Evolutionary conservation across 768 basidiomycete genomes (phyloP).

Genomic region (Tulasnella calospora): DNA sequence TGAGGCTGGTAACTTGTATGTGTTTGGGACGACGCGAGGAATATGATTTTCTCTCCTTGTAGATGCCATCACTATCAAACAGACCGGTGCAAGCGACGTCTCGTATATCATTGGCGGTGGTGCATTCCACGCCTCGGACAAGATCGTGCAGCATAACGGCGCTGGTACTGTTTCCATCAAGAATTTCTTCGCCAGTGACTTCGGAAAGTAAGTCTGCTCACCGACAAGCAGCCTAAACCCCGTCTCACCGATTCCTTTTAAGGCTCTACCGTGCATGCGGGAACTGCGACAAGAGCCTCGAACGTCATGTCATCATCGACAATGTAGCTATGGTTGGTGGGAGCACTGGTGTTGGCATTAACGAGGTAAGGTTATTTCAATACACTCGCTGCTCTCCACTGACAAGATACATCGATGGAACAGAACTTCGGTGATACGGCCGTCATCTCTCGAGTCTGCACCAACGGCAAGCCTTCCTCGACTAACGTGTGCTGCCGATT

Average conservation of each 20-base stretch:
- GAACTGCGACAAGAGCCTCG: slow-evolving; percentile 7
- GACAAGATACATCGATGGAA: neutral
- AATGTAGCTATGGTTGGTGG: slow-evolving; percentile 17
- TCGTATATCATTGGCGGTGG: slow-evolving; percentile 26
- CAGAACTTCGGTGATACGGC: slow-evolving; percentile 26
- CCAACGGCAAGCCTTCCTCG: slow-evolving; percentile 22
- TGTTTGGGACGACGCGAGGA: neutral
- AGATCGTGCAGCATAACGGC: slow-evolving; percentile 16
- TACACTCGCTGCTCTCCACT: neutral
- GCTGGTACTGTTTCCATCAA: neutral
- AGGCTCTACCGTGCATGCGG: slow-evolving; percentile 11
- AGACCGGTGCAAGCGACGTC: slow-evolving; percentile 1
- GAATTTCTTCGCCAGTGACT: slow-evolving; percentile 1
- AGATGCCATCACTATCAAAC: slow-evolving; percentile 13
- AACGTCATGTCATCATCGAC: slow-evolving; percentile 24
- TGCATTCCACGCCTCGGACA: slow-evolving; percentile 14
- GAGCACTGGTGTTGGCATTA: slow-evolving; percentile 26
- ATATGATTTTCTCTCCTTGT: neutral
- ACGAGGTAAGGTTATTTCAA: neutral
- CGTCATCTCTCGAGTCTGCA: slow-evolving; percentile 20
- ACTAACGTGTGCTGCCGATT: slow-evolving; percentile 18
- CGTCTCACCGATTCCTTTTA: neutral
- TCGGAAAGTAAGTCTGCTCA: slow-evolving; percentile 2
- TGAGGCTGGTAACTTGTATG: neutral
- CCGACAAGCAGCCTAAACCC: too few species aligned